These are phyloP conservation scores for Angophora floribunda DNA, from an alignment of 345 rosid genomes.

Conservation along the genomic window DNA sequence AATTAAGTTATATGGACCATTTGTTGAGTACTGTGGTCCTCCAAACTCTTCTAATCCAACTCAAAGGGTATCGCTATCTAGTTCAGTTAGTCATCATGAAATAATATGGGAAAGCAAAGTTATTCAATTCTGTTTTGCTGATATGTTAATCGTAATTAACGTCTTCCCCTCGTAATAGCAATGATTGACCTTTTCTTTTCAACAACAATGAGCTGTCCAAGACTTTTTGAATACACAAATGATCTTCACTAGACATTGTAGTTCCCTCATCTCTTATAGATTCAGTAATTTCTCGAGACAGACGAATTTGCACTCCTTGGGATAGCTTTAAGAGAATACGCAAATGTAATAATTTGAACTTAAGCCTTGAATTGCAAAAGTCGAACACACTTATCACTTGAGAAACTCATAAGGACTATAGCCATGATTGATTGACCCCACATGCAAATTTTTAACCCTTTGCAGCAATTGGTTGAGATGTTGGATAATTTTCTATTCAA, in stretches of 20 bases:
- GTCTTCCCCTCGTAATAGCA: background rate
- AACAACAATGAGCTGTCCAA: background rate
- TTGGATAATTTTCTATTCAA: no score
- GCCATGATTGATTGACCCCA: background rate
- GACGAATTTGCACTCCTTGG: background rate
- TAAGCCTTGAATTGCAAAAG: background rate
- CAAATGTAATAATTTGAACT: no score
- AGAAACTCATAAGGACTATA: background rate
- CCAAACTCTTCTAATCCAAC: background rate
- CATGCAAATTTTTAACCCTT: background rate
- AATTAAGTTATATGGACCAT: background rate
- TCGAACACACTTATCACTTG: background rate
- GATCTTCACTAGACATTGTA: background rate
- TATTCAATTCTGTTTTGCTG: background rate
- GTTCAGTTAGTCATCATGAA: background rate
- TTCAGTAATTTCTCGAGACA: background rate
- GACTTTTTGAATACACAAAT: background rate
- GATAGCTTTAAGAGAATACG: background rate
- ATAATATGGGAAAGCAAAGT: background rate
- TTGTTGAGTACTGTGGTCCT: background rate
- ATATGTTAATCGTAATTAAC: background rate
- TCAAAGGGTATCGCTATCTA: background rate
- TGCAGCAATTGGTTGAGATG: background rate
- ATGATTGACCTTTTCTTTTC: background rate
- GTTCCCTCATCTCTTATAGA: background rate